Percentiles rank a stretch among this genome's conserved stretches.
Conservation (phyloP, 2,329 filamentous ascomycete species). For the Aspergillus proliferans region DNA sequence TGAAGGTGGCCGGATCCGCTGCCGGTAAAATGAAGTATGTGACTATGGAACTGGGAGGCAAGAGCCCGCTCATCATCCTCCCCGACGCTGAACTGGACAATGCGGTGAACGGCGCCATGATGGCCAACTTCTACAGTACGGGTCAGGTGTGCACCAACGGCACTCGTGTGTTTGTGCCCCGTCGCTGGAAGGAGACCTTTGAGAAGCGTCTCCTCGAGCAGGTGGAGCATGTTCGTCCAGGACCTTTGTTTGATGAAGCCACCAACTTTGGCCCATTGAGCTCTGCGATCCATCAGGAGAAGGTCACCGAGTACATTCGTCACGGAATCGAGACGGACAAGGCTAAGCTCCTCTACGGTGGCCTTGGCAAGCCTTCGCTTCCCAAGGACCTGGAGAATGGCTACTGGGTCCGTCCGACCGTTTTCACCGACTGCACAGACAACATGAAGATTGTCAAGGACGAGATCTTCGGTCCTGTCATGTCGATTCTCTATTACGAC, state of each 20-base stretch:
- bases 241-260: conserved; percentile 61
- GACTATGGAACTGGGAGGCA: conserved; percentile 87
- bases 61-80: conserved; percentile 73
- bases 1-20: conserved; percentile 71
- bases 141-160: conserved; percentile 93
- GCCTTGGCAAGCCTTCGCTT: conserved; percentile 53
- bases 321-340: conserved; percentile 68
- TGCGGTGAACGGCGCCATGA: conserved; percentile 85
- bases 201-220: conserved; percentile 64
- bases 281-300: conserved; percentile 66
- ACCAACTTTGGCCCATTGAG: conserved; percentile 85
- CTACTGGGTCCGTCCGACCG: conserved; percentile 78
- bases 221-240: conserved; percentile 63
- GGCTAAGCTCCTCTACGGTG: conserved; percentile 68
- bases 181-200: conserved; percentile 58
- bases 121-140: conserved; percentile 87
- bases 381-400: conserved; percentile 52
- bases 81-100: conserved; percentile 71
- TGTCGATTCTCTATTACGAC: conserved; percentile 71
- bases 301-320: conserved; percentile 69
- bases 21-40: conserved; percentile 80
- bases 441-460: conserved; percentile 72
- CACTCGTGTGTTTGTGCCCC: conserved; percentile 76
- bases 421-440: conserved; percentile 82
- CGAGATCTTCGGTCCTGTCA: conserved; percentile 85